Evolutionary conservation across 2,329 filamentous ascomycete genomes (phyloP).

Genomic region (Exophiala oligosperma): DNA sequence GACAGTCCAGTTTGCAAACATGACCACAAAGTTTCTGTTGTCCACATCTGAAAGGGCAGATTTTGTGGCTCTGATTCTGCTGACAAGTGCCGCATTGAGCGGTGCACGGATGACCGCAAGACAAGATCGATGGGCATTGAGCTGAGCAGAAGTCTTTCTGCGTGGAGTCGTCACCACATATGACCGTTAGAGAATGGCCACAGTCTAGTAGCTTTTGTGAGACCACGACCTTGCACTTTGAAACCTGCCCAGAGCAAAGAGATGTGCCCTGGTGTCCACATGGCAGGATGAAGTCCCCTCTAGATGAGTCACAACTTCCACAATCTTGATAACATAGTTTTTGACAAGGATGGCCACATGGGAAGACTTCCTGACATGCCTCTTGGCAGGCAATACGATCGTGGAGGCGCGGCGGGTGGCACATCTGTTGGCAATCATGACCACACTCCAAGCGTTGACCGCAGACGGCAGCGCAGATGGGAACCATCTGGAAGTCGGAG

Average conservation of each 20-base stretch:
- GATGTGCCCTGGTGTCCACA: slow-evolving; percentile 25
- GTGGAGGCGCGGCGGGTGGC: slow-evolving; percentile 28
- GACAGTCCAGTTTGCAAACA: slow-evolving; percentile 24
- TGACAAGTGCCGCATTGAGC: slow-evolving; percentile 14
- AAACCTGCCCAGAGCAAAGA: slow-evolving; percentile 24
- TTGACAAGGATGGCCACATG: slow-evolving; percentile 25
- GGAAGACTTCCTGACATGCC: slow-evolving; percentile 20
- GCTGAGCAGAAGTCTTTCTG: slow-evolving; percentile 6
- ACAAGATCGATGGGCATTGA: slow-evolving; percentile 18
- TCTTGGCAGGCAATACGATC: slow-evolving; percentile 23
- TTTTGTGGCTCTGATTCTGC: slow-evolving; percentile 4
- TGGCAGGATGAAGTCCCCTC: slow-evolving; percentile 15
- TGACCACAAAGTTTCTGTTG: slow-evolving; percentile 20
- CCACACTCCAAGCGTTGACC: slow-evolving; percentile 30
- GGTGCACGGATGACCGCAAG: slow-evolving; percentile 28
- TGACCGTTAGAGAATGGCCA: slow-evolving; percentile 23
- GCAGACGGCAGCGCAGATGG: slow-evolving; percentile 28
- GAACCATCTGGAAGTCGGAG: slow-evolving; percentile 28
- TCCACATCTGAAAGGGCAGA: slow-evolving; percentile 14
- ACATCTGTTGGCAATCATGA: slow-evolving; percentile 25
- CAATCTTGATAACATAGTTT: slow-evolving; percentile 28
- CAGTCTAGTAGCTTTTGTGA: slow-evolving; percentile 15
- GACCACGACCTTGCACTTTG: slow-evolving; percentile 18
- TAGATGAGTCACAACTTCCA: slow-evolving; percentile 17
- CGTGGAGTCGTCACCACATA: slow-evolving; percentile 20